Conservation (phyloP, 2,329 filamentous ascomycete genomes). For the Beauveria caledonica region DNA sequence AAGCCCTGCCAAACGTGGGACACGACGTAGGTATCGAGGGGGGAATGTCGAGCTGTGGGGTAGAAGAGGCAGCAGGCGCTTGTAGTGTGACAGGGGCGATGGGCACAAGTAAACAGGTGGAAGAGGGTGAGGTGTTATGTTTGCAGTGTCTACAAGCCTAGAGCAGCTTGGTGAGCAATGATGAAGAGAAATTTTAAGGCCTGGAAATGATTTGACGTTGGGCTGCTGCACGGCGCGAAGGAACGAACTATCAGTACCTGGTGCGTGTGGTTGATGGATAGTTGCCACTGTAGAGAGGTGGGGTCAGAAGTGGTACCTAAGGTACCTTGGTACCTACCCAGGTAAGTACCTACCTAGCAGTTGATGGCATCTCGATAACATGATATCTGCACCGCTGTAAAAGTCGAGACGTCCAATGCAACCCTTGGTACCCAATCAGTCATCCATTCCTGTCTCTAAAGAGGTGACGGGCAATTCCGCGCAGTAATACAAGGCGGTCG, state of each 20-base stretch:
- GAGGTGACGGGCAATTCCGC: too few relatives aligned
- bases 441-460: too few relatives aligned
- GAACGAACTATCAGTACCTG: neutral
- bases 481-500: too few relatives aligned
- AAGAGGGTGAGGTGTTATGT: neutral
- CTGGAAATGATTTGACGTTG: constrained; percentile 8
- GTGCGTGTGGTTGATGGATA: neutral
- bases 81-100: neutral
- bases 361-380: neutral
- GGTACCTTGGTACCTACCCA: neutral
- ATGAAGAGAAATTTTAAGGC: neutral
- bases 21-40: constrained; percentile 7
- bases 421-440: neutral
- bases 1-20: constrained; percentile 2
- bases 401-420: too few relatives aligned
- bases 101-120: neutral
- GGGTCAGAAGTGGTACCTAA: neutral
- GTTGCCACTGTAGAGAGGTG: neutral
- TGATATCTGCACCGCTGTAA: neutral
- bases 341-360: neutral
- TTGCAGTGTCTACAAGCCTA: neutral
- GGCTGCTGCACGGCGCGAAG: neutral
- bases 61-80: constrained; percentile 7
- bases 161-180: neutral
- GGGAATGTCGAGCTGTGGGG: constrained; percentile 9